Evolutionary conservation across 2,329 filamentous ascomycete species (phyloP).

Genomic region (Fusarium incarnatum): DNA sequence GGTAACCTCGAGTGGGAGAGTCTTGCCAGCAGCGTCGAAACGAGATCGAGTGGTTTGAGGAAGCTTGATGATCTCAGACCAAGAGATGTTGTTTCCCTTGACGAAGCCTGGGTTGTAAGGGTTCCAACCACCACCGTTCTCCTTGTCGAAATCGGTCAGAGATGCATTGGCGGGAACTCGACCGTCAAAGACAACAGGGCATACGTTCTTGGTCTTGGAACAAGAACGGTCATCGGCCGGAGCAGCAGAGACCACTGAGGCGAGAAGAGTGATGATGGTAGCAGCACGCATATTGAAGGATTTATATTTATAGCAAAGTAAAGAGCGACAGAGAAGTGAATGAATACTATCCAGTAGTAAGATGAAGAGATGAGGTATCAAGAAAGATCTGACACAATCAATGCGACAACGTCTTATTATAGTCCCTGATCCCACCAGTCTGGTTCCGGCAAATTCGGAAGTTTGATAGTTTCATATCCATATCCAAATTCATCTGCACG

Average conservation of each 20-base stretch:
- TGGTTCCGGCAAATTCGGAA: slow-evolving; percentile 27
- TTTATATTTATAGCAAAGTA: slow-evolving; percentile 12
- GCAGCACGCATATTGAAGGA: slow-evolving; percentile 32
- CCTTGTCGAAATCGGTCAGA: slow-evolving; percentile 56
- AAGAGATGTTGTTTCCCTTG: slow-evolving; percentile 64
- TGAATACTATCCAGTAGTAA: slow-evolving; percentile 38
- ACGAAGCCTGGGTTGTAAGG: slow-evolving; percentile 65
- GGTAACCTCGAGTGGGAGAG: slow-evolving; percentile 64
- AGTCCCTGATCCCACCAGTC: not conserved
- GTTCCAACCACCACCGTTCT: slow-evolving; percentile 49
- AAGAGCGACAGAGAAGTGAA: slow-evolving; percentile 27
- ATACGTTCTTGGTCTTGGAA: slow-evolving; percentile 15
- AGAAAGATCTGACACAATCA: not conserved
- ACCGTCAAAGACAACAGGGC: slow-evolving; percentile 59
- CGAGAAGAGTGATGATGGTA: slow-evolving; percentile 28
- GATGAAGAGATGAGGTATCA: slow-evolving; percentile 8
- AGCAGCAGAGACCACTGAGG: slow-evolving; percentile 35
- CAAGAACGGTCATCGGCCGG: slow-evolving; percentile 17
- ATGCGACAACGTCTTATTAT: not conserved
- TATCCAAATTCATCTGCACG: slow-evolving; percentile 3
- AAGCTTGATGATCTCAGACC: slow-evolving; percentile 63
- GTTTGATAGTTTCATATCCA: slow-evolving; percentile 13
- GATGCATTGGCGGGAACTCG: slow-evolving; percentile 56
- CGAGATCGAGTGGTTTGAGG: slow-evolving; percentile 54
- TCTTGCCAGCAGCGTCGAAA: slow-evolving; percentile 52